Percentiles rank a stretch among this genome's conserved stretches.
Evolutionary conservation across 345 rosid genomes (phyloP).

Genomic region (Conringia planisiliqua): DNA sequence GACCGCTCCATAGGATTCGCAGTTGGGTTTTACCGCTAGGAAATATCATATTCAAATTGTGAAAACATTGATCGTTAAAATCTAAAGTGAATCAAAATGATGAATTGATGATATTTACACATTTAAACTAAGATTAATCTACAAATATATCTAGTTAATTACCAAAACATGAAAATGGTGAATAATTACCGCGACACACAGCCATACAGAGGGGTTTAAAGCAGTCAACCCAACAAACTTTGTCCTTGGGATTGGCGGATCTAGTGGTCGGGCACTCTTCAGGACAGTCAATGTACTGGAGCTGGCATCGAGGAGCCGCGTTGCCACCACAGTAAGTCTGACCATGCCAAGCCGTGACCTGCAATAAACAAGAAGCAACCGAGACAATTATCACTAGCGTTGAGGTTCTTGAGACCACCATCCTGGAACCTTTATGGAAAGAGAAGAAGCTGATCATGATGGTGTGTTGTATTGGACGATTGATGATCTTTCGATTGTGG

Average conservation of each 20-base stretch:
- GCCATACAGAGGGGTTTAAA: conserved; percentile 30
- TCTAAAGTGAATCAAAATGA: neutral
- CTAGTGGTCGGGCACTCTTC: conserved; percentile 27
- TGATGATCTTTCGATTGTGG: neutral
- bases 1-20: neutral
- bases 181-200: conserved; percentile 22
- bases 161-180: neutral
- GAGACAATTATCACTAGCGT: neutral
- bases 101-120: neutral
- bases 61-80: neutral
- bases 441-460: neutral
- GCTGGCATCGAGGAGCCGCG: conserved; percentile 21
- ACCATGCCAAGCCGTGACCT: conserved; percentile 16
- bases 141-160: neutral
- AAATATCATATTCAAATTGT: neutral
- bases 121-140: neutral
- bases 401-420: neutral
- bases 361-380: neutral
- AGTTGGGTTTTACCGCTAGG: neutral
- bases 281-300: conserved; percentile 19
- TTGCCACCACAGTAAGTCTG: conserved; percentile 8
- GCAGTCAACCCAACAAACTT: conserved; percentile 33
- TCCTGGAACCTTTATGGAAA: neutral
- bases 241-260: neutral
- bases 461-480: neutral